Evolutionary conservation across 768 basidiomycete species (phyloP).

Genomic region (Lactarius akahatsu): DNA sequence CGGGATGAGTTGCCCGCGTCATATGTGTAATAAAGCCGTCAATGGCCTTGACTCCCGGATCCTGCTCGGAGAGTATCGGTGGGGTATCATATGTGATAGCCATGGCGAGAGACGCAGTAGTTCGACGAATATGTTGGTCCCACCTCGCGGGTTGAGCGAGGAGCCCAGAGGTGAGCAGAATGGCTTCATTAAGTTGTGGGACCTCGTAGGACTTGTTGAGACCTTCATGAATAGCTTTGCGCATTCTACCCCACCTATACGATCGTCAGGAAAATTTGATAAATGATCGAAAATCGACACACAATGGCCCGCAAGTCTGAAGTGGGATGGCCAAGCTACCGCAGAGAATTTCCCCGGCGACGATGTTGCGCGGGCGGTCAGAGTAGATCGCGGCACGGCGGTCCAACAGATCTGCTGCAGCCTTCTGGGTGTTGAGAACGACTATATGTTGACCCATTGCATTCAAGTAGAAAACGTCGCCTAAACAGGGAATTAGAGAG

Average conservation of each 20-base stretch:
- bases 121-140: constrained; percentile 22
- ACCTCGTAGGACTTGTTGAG: constrained; percentile 19
- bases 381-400: constrained; percentile 27
- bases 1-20: constrained; percentile 24
- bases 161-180: constrained; percentile 21
- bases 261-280: neutral
- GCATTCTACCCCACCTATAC: constrained; percentile 27
- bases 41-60: constrained; percentile 20
- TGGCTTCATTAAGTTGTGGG: constrained; percentile 18
- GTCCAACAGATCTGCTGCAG: constrained; percentile 31
- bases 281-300: neutral
- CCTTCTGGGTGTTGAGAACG: constrained; percentile 32
- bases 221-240: constrained; percentile 22
- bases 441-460: constrained; percentile 28
- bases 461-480: constrained; percentile 27
- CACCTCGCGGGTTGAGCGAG: constrained; percentile 18
- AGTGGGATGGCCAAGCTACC: constrained; percentile 26
- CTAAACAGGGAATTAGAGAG: constrained; percentile 13
- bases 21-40: constrained; percentile 26
- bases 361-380: constrained; percentile 25
- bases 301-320: constrained; percentile 24
- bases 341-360: constrained; percentile 21
- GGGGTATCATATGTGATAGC: constrained; percentile 25
- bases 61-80: constrained; percentile 18
- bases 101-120: constrained; percentile 26